Evolutionary conservation across 768 basidiomycete genomes (phyloP), one percentile per base, ranked within the genome.

Genomic region (Amanita phalloides): DNA sequence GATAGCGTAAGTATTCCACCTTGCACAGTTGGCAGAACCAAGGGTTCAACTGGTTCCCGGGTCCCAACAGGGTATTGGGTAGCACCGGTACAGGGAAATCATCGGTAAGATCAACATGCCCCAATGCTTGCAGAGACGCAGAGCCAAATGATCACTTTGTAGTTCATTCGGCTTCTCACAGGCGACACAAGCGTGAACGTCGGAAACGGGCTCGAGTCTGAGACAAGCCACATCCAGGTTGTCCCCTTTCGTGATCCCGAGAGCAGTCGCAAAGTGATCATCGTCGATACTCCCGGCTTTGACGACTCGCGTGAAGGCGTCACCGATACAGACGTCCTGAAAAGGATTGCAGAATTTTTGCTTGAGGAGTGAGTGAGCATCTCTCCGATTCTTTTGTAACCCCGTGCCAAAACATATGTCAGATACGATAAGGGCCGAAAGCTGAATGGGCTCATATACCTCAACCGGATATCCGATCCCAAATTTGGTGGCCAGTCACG

Each of bases 311-410:
- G 10, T 23, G 23, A 43, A 8, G 41, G 39, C 14, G 8, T 41
- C 17, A 43, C 41, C 6, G 41, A 43, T 43, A 43, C 41, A 23
- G 21, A 43, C 6, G 21, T 7, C 39, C 59, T 71, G 47, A 64
- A 62, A 48, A 62, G 63, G 56, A 70, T 73, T 28, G 56, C 57
- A 3, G 33, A 14, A 11, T 64, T 57, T 43, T 42, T 64, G 13
- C 33, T 55, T 4, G 45, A 42, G 17, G 44, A 50, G 62, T 62
- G 32, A 52, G 61, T 17, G 17, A 17, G 17, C 49, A 3, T 26
- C 33, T 21, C 20, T n/a, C n/a, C 9, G 14, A 20, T 32, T 2
- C 20, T 10, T 32, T 0, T 17, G 17, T 17, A 17, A 17, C 17
- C n/a, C 41, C 45, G 39, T 17, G 13, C n/a, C 37, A 9, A 38